Percentiles rank a stretch among this genome's conserved stretches.
Conservation (phyloP, 1,284 basidiomycete species). For the Tylopilus orsonianus region DNA sequence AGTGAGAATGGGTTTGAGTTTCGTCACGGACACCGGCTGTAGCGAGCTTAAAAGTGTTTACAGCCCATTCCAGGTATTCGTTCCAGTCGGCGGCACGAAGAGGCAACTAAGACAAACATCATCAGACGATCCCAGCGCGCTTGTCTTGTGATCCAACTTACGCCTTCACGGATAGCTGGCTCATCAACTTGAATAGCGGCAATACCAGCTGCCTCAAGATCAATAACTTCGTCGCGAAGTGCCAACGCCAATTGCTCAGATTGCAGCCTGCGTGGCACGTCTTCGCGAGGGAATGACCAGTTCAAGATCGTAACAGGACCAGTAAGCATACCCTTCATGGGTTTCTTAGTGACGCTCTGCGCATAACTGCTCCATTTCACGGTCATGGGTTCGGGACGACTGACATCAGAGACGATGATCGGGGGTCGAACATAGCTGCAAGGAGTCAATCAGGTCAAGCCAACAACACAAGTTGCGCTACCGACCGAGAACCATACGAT, state of each 20-base stretch:
- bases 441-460: constrained; percentile 31
- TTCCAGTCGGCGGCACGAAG: constrained; percentile 95
- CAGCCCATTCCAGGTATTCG: constrained; percentile 93
- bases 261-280: constrained; percentile 95
- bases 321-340: constrained; percentile 99
- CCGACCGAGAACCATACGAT: constrained; percentile 89
- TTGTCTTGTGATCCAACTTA: constrained; percentile 39
- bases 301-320: constrained; percentile 97
- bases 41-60: constrained; percentile 95
- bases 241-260: constrained; percentile 98
- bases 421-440: constrained; percentile 96
- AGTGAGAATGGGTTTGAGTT: constrained; percentile 97
- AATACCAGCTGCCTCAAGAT: constrained; percentile 98
- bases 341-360: constrained; percentile 90
- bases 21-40: constrained; percentile 92
- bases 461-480: constrained; percentile 9
- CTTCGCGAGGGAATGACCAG: constrained; percentile 99
- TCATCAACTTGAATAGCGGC: constrained; percentile 99
- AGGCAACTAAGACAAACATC: constrained; percentile 59
- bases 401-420: constrained; percentile 98
- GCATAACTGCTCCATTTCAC: constrained; percentile 98
- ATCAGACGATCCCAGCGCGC: constrained; percentile 13
- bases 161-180: constrained; percentile 98
- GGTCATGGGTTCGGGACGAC: constrained; percentile 91
- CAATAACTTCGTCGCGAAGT: constrained; percentile 97